phyloP scores from a whole-genome alignment of 2,329 filamentous ascomycete genomes.

The Fusarium oxysporum region DNA sequence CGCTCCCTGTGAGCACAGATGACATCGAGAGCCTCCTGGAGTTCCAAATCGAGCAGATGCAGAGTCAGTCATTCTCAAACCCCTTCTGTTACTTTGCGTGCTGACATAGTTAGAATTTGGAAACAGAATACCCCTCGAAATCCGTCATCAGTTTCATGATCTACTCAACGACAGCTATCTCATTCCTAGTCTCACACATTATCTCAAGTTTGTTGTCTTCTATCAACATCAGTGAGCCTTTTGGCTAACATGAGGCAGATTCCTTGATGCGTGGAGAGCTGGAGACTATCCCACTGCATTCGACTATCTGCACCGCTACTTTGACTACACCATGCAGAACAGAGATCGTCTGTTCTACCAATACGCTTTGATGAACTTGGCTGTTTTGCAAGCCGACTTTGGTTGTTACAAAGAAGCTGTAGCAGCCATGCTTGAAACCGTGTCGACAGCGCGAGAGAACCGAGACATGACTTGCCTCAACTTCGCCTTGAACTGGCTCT shows the following conservation, averaged over 20 bases:
- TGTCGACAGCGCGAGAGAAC: conserved; percentile 93
- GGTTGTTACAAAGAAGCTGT: conserved; percentile 90
- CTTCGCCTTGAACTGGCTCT: conserved; percentile 95
- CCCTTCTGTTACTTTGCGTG: conserved; percentile 4
- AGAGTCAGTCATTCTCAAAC: conserved; percentile 67
- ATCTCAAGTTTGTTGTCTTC: conserved; percentile 67
- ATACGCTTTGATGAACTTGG: conserved; percentile 92
- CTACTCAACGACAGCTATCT: conserved; percentile 75
- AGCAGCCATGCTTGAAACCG: conserved; percentile 93
- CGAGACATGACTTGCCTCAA: conserved; percentile 93
- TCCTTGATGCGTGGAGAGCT: conserved; percentile 90
- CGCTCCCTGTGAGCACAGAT: conserved; percentile 74
- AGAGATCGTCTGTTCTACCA: conserved; percentile 89
- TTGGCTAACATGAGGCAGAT: conserved; percentile 60
- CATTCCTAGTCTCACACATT: conserved; percentile 80
- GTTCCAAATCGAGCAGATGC: conserved; percentile 89
- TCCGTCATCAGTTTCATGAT: conserved; percentile 76
- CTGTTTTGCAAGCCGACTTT: conserved; percentile 94
- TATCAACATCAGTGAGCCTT: conserved; percentile 4
- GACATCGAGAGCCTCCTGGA: conserved; percentile 85
- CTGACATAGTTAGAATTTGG: conserved; percentile 70
- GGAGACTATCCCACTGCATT: conserved; percentile 92
- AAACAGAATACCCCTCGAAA: conserved; percentile 78
- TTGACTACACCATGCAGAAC: conserved; percentile 94
- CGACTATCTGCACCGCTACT: conserved; percentile 92